phyloP scores from a whole-genome alignment of 2,329 filamentous ascomycete genomes.

The Paecilomyces dactylethromorphus region DNA sequence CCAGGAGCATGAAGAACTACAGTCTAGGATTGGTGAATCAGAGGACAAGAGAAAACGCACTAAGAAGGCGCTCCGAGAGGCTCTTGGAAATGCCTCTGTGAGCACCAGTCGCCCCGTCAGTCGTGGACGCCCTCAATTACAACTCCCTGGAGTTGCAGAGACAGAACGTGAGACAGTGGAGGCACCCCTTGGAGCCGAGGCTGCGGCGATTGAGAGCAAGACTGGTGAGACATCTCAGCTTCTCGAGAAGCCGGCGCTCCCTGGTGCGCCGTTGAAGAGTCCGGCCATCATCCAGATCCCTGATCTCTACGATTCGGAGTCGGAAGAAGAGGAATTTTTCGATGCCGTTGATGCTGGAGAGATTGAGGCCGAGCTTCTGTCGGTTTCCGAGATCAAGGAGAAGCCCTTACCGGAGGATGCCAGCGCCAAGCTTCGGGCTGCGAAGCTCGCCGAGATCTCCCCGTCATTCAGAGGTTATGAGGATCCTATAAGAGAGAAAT shows the following conservation, averaged over 20 bases:
- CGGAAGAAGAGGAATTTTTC: slow-evolving; percentile 89
- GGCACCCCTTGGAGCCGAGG: slow-evolving; percentile 7
- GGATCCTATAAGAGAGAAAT: slow-evolving; percentile 68
- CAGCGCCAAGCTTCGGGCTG: slow-evolving; percentile 37
- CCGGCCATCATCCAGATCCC: slow-evolving; percentile 61
- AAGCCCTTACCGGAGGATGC: slow-evolving; percentile 39
- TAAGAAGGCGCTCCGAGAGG: slow-evolving; percentile 82
- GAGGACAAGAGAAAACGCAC: slow-evolving; percentile 85
- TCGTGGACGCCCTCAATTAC: slow-evolving; percentile 18
- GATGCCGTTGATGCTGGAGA: slow-evolving; percentile 92
- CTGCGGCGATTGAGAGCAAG: slow-evolving; percentile 8
- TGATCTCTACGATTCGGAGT: slow-evolving; percentile 69
- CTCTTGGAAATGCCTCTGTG: slow-evolving; percentile 55
- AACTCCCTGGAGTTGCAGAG: slow-evolving; percentile 29
- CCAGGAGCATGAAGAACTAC: slow-evolving; percentile 83
- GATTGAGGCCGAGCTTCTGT: slow-evolving; percentile 63
- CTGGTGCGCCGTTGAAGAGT: slow-evolving; percentile 40
- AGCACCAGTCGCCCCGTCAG: slow-evolving; percentile 32
- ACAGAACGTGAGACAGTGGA: slow-evolving; percentile 30
- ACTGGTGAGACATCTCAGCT: slow-evolving; percentile 23
- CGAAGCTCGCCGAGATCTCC: slow-evolving; percentile 59
- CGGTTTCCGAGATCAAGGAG: slow-evolving; percentile 42
- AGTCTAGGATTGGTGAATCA: slow-evolving; percentile 79
- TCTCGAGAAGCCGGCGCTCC: slow-evolving; percentile 13
- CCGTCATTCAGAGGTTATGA: slow-evolving; percentile 86